A percentile compares a stretch with the other conserved stretches of the same genome.
These are phyloP conservation scores for Magnolia kwangsiensis DNA, from an alignment of 164 flowering plant genomes.

Conservation along the genomic window DNA sequence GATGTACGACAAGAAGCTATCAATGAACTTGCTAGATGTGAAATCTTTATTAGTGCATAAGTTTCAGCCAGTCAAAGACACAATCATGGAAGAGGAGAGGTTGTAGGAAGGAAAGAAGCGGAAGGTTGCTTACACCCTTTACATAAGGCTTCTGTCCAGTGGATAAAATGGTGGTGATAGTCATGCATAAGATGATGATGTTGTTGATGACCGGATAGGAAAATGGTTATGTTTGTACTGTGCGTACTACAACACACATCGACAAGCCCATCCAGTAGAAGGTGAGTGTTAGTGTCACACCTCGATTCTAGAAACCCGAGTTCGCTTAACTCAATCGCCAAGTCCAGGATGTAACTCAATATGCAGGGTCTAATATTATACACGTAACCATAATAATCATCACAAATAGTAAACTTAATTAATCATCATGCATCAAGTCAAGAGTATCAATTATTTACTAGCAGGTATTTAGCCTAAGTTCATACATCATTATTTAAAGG, in stretches of 20 bases:
- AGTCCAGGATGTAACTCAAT: too few relatives aligned
- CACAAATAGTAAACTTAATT: too few relatives aligned
- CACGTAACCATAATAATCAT: too few relatives aligned
- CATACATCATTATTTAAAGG: too few relatives aligned
- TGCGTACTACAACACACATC: constrained; percentile 70
- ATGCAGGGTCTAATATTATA: too few relatives aligned
- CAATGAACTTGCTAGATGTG: constrained; percentile 76
- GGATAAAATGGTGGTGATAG: constrained; percentile 88
- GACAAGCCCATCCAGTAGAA: constrained; percentile 83
- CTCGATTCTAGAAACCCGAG: too few relatives aligned
- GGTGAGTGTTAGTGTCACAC: constrained; percentile 31
- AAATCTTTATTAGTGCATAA: constrained; percentile 71
- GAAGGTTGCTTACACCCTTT: constrained; percentile 58
- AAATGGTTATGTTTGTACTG: constrained; percentile 56
- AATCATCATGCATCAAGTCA: too few relatives aligned
- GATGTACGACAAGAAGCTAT: constrained; percentile 76
- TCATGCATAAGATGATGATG: constrained; percentile 83
- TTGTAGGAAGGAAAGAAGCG: constrained; percentile 38
- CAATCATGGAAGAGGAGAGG: neutral
- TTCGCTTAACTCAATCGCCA: too few relatives aligned
- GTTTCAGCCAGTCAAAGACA: constrained; percentile 28
- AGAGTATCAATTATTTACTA: too few relatives aligned
- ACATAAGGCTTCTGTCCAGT: constrained; percentile 63
- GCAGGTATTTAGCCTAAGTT: too few relatives aligned
- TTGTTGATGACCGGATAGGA: constrained; percentile 62